A percentile compares a stretch with the other conserved stretches of the same genome.
phyloP scores from a whole-genome alignment of 805 yeast species.

The Barnettozyma botsteinii region DNA sequence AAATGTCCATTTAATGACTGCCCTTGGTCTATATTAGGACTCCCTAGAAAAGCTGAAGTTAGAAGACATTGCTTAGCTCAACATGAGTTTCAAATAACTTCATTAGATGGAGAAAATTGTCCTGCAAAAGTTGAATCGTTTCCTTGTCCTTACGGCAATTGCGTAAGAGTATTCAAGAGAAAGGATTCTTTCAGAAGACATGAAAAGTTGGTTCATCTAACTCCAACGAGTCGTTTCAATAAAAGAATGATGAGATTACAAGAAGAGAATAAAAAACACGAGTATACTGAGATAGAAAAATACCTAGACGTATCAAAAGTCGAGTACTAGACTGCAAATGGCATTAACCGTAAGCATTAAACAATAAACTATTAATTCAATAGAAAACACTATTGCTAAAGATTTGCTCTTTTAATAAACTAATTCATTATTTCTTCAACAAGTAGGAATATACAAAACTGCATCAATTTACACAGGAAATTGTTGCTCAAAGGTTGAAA shows the following conservation, averaged over 20 bases:
- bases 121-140: slow-evolving; percentile 6
- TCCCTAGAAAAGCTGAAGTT: slow-evolving; percentile 43
- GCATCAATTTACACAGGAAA: no score
- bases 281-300: not conserved
- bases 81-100: slow-evolving; percentile 25
- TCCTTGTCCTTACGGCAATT: slow-evolving; percentile 30
- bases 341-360: no score
- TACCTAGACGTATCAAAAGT: not conserved
- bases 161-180: slow-evolving; percentile 45
- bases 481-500: no score
- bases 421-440: no score
- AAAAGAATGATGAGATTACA: slow-evolving; percentile 20
- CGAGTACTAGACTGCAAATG: not conserved
- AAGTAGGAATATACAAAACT: no score
- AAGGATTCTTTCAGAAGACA: slow-evolving; percentile 52
- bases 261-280: not conserved
- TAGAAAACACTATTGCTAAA: no score
- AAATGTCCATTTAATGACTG: slow-evolving; percentile 43
- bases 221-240: slow-evolving; percentile 36
- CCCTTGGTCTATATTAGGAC: slow-evolving; percentile 44
- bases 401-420: no score
- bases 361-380: no score
- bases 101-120: not conserved
- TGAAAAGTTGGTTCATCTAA: slow-evolving; percentile 43
- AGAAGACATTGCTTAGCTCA: slow-evolving; percentile 46